Percentiles rank a stretch among this genome's conserved stretches.
Evolutionary conservation across 176 grass and related monocot species (phyloP).

Genomic region (Thalia dealbata): DNA sequence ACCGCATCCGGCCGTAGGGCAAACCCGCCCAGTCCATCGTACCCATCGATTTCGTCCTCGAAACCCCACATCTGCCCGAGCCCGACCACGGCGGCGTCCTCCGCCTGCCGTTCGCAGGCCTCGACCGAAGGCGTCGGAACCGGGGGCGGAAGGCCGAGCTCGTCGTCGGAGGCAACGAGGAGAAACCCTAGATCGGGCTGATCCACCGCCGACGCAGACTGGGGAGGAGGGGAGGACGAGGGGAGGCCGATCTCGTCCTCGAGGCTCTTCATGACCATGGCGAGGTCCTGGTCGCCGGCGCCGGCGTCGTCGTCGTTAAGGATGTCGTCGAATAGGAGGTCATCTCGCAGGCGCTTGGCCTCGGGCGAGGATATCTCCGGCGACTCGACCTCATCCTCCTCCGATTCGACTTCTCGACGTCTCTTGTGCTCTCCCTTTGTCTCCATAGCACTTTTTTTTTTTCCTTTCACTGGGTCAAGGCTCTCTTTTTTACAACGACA

Average conservation of each 20-base stretch:
- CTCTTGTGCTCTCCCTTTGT: background rate
- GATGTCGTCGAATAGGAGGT: slow-evolving; percentile 26
- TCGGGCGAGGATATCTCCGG: background rate
- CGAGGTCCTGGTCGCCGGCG: slow-evolving; percentile 22
- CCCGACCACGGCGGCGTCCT: background rate
- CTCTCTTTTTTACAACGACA: too few relatives aligned
- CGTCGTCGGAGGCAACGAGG: slow-evolving; percentile 41
- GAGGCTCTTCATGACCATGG: slow-evolving; percentile 36
- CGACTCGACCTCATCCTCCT: background rate
- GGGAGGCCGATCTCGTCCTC: slow-evolving; percentile 30
- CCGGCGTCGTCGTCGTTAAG: slow-evolving; percentile 7
- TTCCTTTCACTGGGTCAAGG: too few relatives aligned
- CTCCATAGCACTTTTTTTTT: background rate
- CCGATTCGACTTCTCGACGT: background rate
- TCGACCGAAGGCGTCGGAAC: background rate
- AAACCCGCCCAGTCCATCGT: slow-evolving; percentile 5
- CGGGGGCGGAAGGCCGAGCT: slow-evolving; percentile 35
- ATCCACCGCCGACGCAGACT: background rate
- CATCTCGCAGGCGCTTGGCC: slow-evolving; percentile 21
- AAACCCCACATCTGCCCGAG: slow-evolving; percentile 31
- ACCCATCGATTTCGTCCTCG: slow-evolving; percentile 23
- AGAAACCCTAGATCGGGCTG: slow-evolving; percentile 32
- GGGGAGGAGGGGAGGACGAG: background rate
- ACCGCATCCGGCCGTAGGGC: background rate
- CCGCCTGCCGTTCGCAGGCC: background rate